Percentiles rank a stretch among this genome's conserved stretches.
Evolutionary conservation across 1,284 basidiomycete genomes (phyloP).

Genomic region (Papiliotrema flavescens): DNA sequence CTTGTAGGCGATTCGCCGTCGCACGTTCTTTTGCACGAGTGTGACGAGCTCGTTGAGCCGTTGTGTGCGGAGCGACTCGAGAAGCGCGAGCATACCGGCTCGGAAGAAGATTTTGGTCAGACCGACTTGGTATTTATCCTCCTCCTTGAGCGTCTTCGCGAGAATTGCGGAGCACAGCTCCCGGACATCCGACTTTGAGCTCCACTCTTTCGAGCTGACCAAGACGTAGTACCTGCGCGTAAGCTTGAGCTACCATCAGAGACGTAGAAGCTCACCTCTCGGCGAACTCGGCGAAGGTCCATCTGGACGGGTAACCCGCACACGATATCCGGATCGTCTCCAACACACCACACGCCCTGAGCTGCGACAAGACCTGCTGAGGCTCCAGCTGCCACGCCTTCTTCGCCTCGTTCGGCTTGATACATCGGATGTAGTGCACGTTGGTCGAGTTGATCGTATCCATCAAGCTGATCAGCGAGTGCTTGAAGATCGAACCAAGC

Average conservation of each 20-base stretch:
- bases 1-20: slow-evolving; percentile 76
- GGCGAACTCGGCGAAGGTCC: slow-evolving; percentile 99
- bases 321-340: slow-evolving; percentile 99
- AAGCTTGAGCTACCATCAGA: neutral
- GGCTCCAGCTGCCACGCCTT: slow-evolving; percentile 95
- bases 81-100: slow-evolving; percentile 95
- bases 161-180: slow-evolving; percentile 83
- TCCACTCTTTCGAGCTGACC: slow-evolving; percentile 80
- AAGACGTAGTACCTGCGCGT: slow-evolving; percentile 88
- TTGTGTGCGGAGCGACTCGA: slow-evolving; percentile 85
- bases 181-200: slow-evolving; percentile 65
- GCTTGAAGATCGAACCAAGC: slow-evolving; percentile 97
- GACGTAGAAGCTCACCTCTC: slow-evolving; percentile 64
- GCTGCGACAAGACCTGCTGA: slow-evolving; percentile 90
- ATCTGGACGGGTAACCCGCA: slow-evolving; percentile 97
- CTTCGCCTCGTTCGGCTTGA: slow-evolving; percentile 98
- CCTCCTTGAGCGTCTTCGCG: slow-evolving; percentile 79
- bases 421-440: slow-evolving; percentile 98
- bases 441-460: slow-evolving; percentile 96
- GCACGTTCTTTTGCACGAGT: slow-evolving; percentile 95
- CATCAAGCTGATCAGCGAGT: slow-evolving; percentile 90
- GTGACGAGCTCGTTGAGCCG: slow-evolving; percentile 87
- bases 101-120: slow-evolving; percentile 99
- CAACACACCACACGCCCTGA: slow-evolving; percentile 96
- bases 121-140: slow-evolving; percentile 95